Conservation (phyloP, 1,284 basidiomycete genomes). For the Exsudoporus floridanus region DNA sequence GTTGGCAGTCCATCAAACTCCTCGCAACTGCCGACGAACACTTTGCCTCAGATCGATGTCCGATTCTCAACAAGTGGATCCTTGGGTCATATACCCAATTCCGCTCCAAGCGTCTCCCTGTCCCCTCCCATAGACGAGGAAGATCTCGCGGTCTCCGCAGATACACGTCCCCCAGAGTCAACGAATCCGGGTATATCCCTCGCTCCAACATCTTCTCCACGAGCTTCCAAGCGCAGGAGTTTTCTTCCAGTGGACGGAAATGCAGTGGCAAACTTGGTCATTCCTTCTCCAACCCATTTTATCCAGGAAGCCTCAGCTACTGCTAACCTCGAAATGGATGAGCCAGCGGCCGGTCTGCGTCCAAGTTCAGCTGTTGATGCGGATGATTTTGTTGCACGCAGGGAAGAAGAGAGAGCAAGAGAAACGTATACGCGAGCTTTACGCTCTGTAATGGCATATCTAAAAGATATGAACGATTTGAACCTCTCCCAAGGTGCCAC, state of each 20-base stretch:
- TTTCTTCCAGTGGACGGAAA: slow-evolving; percentile 79
- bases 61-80: slow-evolving; percentile 67
- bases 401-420: slow-evolving; percentile 67
- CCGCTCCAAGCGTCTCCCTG: slow-evolving; percentile 27
- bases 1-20: slow-evolving; percentile 21
- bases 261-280: slow-evolving; percentile 49
- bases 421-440: slow-evolving; percentile 77
- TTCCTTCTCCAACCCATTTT: slow-evolving; percentile 64
- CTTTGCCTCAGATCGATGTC: slow-evolving; percentile 62
- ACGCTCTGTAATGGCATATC: slow-evolving; percentile 89
- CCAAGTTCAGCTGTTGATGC: slow-evolving; percentile 50
- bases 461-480: slow-evolving; percentile 93
- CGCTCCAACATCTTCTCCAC: slow-evolving; percentile 45
- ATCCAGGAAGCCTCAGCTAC: slow-evolving; percentile 51
- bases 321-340: slow-evolving; percentile 43
- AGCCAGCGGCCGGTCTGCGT: slow-evolving; percentile 32
- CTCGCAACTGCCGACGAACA: slow-evolving; percentile 34
- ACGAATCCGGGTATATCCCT: slow-evolving; percentile 44
- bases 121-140: slow-evolving; percentile 32
- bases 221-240: slow-evolving; percentile 72
- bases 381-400: slow-evolving; percentile 44
- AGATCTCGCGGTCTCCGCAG: slow-evolving; percentile 4
- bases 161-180: slow-evolving; percentile 1
- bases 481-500: slow-evolving; percentile 55
- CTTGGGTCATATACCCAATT: slow-evolving; percentile 45